Evolutionary conservation across 116 monocot species (phyloP), one percentile per base, ranked within the genome.

Genomic region (Phalaenopsis hybrid): DNA sequence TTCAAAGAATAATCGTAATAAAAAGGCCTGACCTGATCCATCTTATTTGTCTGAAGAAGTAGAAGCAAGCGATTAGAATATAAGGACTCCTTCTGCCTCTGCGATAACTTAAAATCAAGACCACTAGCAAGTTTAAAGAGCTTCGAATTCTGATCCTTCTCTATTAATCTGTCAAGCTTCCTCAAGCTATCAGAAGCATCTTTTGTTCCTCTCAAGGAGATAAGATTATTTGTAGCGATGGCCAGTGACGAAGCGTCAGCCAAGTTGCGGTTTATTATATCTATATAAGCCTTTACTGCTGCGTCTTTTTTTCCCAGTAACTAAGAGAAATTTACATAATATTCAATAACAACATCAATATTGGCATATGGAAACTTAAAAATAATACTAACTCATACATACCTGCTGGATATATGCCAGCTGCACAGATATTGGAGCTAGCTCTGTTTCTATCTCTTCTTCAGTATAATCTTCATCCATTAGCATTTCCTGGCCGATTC

Each of bases 391-490:
- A 72, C 72, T 3, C 37, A 41, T 31, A 41, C 34, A 78, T 33
- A 96, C 97, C 90, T 97, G 97, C n/a, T 75, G 88, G 76, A 93
- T 90, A 88, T 91, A 94, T 69, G 93, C 90, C 55, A 94, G 91
- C 83, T 94, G 97, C 52, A 94, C 91, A 86, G 87, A 65, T 81
- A 97, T 91, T 45, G 97, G 93, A 84, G 97, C 91, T 80, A 97
- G 85, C 86, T 97, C 97, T 80, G 79, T 61, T 84, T 97, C 97
- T 84, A 97, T 94, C 76, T 97, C 97, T 78, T 94, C 97, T 82
- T 94, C 94, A 69, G 81, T 85, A 86, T 82, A 91, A 34, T 94
- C 92, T 28, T 28, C 28, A 28, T 28, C 28, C 28, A 28, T 28
- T 28, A 28, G 28, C 28, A 28, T 28, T 28, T 28, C 28, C 28